Conservation (phyloP, 2,329 filamentous ascomycete species). For the Nannizzia gypsea region DNA sequence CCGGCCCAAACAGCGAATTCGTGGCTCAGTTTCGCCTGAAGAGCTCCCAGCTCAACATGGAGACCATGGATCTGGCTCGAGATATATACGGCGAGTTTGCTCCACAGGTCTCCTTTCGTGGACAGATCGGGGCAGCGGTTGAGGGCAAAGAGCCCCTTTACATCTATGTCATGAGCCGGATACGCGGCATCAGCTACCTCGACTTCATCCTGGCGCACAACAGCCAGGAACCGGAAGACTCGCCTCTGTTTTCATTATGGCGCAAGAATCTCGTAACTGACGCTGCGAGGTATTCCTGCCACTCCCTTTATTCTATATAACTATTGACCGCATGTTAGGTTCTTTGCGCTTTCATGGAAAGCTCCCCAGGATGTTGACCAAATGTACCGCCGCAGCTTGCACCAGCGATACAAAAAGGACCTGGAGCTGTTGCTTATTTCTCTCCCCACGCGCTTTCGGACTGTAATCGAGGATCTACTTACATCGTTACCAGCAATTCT, state of each 20-base stretch:
- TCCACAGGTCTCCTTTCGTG: slow-evolving; percentile 19
- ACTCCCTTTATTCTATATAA: not conserved
- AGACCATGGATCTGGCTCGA: slow-evolving; percentile 21
- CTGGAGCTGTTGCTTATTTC: slow-evolving; percentile 23
- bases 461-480: slow-evolving; percentile 13
- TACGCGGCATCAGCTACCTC: slow-evolving; percentile 21
- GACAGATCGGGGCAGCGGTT: slow-evolving; percentile 20
- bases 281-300: not conserved
- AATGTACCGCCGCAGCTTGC: slow-evolving; percentile 19
- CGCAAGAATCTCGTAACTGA: slow-evolving; percentile 23
- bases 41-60: slow-evolving; percentile 24
- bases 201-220: slow-evolving; percentile 26
- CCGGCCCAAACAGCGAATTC: slow-evolving; percentile 24
- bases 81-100: slow-evolving; percentile 23
- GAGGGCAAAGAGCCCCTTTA: slow-evolving; percentile 22
- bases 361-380: slow-evolving; percentile 21
- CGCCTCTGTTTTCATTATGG: too few relatives aligned
- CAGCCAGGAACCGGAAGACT: too few relatives aligned
- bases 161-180: slow-evolving; percentile 29
- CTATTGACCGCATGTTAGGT: slow-evolving; percentile 21
- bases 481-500: slow-evolving; percentile 24
- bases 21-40: slow-evolving; percentile 32
- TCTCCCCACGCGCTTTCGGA: slow-evolving; percentile 11
- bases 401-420: slow-evolving; percentile 22
- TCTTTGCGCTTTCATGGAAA: slow-evolving; percentile 33